Evolutionary conservation across 495 filamentous ascomycete genomes (phyloP).

Genomic region (Talaromyces liani): DNA sequence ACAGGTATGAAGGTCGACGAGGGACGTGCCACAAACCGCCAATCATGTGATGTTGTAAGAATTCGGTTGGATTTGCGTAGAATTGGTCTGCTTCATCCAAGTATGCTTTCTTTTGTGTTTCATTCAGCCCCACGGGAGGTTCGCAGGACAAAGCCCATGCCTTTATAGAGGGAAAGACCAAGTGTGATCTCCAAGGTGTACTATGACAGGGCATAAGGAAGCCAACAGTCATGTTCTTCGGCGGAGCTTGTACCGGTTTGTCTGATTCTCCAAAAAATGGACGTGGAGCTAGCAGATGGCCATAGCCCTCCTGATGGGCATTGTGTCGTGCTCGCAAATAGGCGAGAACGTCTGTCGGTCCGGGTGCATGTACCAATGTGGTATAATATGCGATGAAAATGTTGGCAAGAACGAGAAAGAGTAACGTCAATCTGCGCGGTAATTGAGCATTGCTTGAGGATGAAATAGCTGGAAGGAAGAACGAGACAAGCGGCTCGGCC

Average conservation of each 20-base stretch:
- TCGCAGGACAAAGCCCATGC: conserved; percentile 91
- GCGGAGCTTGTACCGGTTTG: conserved; percentile 1
- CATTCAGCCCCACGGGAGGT: conserved; percentile 64
- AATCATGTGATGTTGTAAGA: conserved; percentile 48
- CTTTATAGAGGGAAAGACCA: conserved; percentile 63
- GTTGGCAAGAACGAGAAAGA: conserved; percentile 57
- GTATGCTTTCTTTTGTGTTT: conserved; percentile 53
- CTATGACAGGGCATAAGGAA: conserved; percentile 98
- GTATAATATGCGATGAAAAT: conserved; percentile 66
- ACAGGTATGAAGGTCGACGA: conserved; percentile 29
- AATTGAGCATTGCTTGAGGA: conserved; percentile 20
- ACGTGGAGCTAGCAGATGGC: conserved; percentile 14
- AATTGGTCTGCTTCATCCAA: conserved; percentile 87
- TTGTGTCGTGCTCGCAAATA: conserved; percentile 65
- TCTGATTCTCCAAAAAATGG: background rate
- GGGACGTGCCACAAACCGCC: conserved; percentile 32
- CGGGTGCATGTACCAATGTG: conserved; percentile 69
- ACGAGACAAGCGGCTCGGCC: conserved; percentile 56
- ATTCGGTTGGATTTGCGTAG: conserved; percentile 59
- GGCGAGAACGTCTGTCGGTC: conserved; percentile 59
- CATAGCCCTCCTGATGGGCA: background rate
- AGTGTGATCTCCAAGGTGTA: conserved; percentile 90
- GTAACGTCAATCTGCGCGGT: conserved; percentile 46
- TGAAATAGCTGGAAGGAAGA: conserved; percentile 48
- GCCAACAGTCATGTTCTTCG: conserved; percentile 55